Evolutionary conservation across 331 rosid species (phyloP).

Genomic region (Quercus lobata): DNA sequence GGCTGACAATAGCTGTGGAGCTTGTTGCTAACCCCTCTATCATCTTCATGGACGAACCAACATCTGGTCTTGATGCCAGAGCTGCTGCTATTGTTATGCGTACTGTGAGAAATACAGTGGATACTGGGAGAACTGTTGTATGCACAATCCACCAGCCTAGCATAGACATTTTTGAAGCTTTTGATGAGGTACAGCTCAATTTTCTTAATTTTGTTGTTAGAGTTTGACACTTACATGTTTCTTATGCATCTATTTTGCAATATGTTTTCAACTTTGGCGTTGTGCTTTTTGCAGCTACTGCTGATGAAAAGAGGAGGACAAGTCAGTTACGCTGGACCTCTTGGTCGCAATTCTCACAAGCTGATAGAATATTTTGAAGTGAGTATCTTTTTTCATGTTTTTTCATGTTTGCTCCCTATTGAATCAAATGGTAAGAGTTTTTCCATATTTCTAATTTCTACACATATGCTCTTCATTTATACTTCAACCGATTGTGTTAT

Average conservation of each 20-base stretch:
- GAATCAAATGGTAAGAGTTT: background rate
- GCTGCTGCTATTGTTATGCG: constrained; percentile 67
- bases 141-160: constrained; percentile 70
- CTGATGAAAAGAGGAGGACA: constrained; percentile 55
- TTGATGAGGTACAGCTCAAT: constrained; percentile 37
- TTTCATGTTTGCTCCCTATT: background rate
- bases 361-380: constrained; percentile 51
- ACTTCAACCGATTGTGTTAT: background rate
- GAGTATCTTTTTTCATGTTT: background rate
- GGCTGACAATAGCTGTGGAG: constrained; percentile 68
- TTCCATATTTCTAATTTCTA: background rate
- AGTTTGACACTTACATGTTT: background rate
- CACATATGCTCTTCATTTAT: background rate
- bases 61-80: constrained; percentile 63
- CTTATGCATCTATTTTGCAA: background rate
- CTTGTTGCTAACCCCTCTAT: constrained; percentile 65
- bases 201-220: background rate
- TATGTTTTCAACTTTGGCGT: background rate
- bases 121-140: constrained; percentile 61
- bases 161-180: constrained; percentile 54
- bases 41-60: constrained; percentile 70
- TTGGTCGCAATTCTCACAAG: constrained; percentile 41
- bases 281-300: constrained; percentile 22
- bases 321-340: constrained; percentile 52
- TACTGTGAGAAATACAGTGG: constrained; percentile 59